These are phyloP conservation scores for Adansonia grandidieri DNA, from an alignment of 441 rosid genomes.

Conservation along the genomic window DNA sequence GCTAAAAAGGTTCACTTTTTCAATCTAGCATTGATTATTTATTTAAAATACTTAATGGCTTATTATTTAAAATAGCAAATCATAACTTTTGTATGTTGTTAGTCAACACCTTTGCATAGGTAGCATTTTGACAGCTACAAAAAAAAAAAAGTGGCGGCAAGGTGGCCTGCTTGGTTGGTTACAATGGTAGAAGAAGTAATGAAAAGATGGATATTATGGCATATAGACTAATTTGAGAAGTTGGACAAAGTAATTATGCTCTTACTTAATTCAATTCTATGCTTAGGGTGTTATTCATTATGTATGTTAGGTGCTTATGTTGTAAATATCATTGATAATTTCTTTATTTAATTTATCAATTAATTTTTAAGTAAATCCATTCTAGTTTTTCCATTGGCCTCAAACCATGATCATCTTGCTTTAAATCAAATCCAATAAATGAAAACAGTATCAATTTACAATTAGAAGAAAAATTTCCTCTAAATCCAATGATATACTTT, in stretches of 20 bases:
- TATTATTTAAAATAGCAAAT: too few species aligned
- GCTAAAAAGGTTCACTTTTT: too few species aligned
- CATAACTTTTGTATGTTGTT: conserved; percentile 32
- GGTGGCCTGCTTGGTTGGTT: conserved; percentile 97
- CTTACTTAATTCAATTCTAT: conserved; percentile 21
- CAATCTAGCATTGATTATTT: too few species aligned
- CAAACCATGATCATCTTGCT: not conserved
- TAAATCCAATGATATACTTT: not conserved
- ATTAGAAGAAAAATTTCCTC: not conserved
- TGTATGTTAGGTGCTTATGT: not conserved
- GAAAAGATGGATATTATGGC: conserved; percentile 88
- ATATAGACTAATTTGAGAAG: conserved; percentile 96
- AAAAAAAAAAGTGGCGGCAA: conserved; percentile 93
- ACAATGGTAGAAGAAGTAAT: conserved; percentile 96
- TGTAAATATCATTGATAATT: not conserved
- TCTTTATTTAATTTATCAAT: not conserved
- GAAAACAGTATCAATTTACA: not conserved
- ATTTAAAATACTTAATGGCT: too few species aligned
- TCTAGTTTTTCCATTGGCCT: not conserved
- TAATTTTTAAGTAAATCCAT: not conserved
- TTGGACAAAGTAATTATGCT: conserved; percentile 73
- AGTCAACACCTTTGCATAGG: conserved; percentile 59
- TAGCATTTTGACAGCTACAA: conserved; percentile 62
- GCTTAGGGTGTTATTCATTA: conserved; percentile 7
- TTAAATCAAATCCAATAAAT: conserved; percentile 8